A percentile compares a stretch with the other conserved stretches of the same genome.
These are phyloP conservation scores for Oryza officinalis DNA, from an alignment of 176 grass and related monocot species.

Conservation along the genomic window DNA sequence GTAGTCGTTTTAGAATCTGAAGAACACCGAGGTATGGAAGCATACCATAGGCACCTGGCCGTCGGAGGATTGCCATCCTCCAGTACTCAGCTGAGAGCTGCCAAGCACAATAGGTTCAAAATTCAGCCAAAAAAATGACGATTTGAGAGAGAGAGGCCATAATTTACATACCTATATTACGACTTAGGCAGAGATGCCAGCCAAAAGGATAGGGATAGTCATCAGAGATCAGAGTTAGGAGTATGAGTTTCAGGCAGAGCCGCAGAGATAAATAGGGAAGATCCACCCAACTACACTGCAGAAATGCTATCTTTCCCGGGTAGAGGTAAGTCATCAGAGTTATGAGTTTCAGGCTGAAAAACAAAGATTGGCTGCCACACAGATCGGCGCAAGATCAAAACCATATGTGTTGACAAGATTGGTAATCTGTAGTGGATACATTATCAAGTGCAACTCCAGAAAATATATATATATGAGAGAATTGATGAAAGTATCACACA, in stretches of 20 bases:
- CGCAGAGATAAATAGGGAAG: background rate
- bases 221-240: background rate
- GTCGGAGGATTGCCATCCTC: background rate
- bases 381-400: background rate
- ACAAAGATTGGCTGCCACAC: background rate
- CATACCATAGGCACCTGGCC: background rate
- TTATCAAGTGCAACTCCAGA: constrained; percentile 14
- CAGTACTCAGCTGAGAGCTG: background rate
- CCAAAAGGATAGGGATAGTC: background rate
- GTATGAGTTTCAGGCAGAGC: background rate
- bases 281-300: background rate
- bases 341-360: background rate
- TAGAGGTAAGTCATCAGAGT: background rate
- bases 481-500: constrained; percentile 27
- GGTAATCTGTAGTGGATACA: background rate
- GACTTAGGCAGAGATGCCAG: background rate
- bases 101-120: background rate
- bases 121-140: background rate
- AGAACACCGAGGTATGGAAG: background rate
- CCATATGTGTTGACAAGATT: background rate
- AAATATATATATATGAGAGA: constrained; percentile 23
- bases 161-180: background rate
- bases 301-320: background rate
- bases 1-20: background rate
- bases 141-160: background rate